Percentiles rank a stretch among this genome's conserved stretches.
Conservation (phyloP, 1,284 basidiomycete genomes). For the Ganoderma lingzhi region DNA sequence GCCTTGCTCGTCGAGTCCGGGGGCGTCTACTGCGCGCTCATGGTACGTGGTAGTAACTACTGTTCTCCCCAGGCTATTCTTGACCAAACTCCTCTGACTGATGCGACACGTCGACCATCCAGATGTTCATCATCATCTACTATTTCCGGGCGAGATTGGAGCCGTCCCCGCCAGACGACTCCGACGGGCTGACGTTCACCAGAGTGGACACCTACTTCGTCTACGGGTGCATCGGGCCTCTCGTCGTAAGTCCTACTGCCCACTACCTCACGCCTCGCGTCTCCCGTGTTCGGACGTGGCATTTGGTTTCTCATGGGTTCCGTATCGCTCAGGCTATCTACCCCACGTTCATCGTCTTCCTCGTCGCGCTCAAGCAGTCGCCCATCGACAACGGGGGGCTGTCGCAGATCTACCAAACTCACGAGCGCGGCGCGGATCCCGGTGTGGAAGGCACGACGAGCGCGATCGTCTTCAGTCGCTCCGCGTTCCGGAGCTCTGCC, state of each 20-base stretch:
- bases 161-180: background rate
- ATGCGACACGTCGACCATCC: background rate
- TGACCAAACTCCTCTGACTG: background rate
- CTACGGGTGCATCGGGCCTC: background rate
- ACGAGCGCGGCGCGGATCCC: too few species aligned
- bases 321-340: background rate
- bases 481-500: background rate
- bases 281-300: background rate
- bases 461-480: background rate
- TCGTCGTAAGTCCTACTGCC: background rate
- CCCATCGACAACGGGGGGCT: background rate
- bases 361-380: slow-evolving; percentile 8
- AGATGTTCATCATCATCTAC: background rate
- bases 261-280: too few species aligned
- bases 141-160: background rate
- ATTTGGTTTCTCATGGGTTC: too few species aligned
- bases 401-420: background rate
- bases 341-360: background rate
- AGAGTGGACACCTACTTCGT: background rate
- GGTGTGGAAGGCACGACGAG: background rate
- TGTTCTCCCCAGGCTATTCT: background rate
- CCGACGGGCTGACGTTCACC: background rate
- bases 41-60: background rate
- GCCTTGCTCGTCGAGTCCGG: background rate
- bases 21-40: background rate